Conservation (phyloP, 2,329 filamentous ascomycete species). For the Microsporum ferrugineum region DNA sequence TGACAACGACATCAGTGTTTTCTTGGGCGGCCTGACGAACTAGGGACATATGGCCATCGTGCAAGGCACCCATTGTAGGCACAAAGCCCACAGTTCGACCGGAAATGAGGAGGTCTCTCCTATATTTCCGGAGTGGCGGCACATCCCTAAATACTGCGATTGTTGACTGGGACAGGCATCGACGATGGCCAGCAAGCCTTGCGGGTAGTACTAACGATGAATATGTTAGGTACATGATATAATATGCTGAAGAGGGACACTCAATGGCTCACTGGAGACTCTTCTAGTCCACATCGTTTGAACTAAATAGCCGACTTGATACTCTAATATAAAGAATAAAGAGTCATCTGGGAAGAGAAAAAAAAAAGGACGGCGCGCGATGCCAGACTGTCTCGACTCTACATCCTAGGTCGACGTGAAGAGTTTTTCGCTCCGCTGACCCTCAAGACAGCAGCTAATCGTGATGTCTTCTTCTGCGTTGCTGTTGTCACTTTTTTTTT, state of each 20-base stretch:
- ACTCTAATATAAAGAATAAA: neutral
- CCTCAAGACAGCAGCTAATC: neutral
- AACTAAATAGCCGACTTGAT: too few relatives aligned
- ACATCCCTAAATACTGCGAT: conserved; percentile 61
- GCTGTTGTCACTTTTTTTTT: conserved; percentile 13
- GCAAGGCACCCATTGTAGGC: conserved; percentile 96
- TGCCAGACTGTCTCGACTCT: neutral
- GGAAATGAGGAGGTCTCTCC: conserved; percentile 52
- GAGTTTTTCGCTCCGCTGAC: conserved; percentile 3
- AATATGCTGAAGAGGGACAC: neutral
- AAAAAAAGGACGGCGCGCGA: neutral
- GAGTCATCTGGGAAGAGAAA: neutral
- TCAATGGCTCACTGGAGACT: conserved; percentile 15
- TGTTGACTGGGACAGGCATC: conserved; percentile 17
- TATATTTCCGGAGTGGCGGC: conserved; percentile 56
- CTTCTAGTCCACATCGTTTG: conserved; percentile 21
- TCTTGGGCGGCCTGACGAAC: conserved; percentile 73
- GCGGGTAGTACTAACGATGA: conserved; percentile 7
- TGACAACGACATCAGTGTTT: conserved; percentile 78
- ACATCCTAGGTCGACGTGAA: conserved; percentile 7
- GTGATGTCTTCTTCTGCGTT: conserved; percentile 20
- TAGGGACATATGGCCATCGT: conserved; percentile 76
- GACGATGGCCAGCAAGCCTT: conserved; percentile 1
- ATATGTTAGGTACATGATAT: conserved; percentile 10
- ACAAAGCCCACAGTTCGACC: conserved; percentile 73